phyloP scores from a whole-genome alignment of 805 yeast genomes.

The Myxozyma vanderwaltii region DNA sequence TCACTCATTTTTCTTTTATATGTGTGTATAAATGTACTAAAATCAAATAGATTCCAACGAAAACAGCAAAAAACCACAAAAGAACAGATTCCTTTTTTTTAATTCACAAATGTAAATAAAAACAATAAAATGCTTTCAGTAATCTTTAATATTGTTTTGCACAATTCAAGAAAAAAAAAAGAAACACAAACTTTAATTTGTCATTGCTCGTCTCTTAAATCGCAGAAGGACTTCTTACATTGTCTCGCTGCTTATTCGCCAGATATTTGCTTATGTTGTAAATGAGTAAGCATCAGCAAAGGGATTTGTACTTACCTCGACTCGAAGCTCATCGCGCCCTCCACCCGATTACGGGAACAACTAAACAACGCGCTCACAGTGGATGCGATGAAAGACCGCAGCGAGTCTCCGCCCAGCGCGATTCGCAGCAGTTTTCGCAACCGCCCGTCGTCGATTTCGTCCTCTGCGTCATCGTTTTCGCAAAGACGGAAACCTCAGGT shows the following conservation, averaged over 20 bases:
- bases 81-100: not conserved
- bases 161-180: not conserved
- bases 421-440: slow-evolving; percentile 10
- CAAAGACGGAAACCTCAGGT: not conserved
- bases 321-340: slow-evolving; percentile 5
- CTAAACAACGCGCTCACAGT: not conserved
- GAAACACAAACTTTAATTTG: not conserved
- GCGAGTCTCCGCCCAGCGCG: slow-evolving; percentile 2
- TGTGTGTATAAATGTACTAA: not conserved
- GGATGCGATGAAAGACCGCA: not conserved
- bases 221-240: slow-evolving; percentile 3
- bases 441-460: slow-evolving; percentile 2
- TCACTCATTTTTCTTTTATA: slow-evolving; percentile 13
- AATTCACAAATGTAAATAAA: not conserved
- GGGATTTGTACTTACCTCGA: not conserved
- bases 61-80: not conserved
- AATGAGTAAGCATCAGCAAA: no score
- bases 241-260: slow-evolving; percentile 7
- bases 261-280: not conserved
- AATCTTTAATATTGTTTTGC: not conserved
- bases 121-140: not conserved
- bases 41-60: not conserved
- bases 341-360: not conserved
- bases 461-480: not conserved
- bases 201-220: not conserved